A percentile compares a stretch with the other conserved stretches of the same genome.
phyloP scores from a whole-genome alignment of 768 basidiomycete species.

The Mycena sanguinolenta region DNA sequence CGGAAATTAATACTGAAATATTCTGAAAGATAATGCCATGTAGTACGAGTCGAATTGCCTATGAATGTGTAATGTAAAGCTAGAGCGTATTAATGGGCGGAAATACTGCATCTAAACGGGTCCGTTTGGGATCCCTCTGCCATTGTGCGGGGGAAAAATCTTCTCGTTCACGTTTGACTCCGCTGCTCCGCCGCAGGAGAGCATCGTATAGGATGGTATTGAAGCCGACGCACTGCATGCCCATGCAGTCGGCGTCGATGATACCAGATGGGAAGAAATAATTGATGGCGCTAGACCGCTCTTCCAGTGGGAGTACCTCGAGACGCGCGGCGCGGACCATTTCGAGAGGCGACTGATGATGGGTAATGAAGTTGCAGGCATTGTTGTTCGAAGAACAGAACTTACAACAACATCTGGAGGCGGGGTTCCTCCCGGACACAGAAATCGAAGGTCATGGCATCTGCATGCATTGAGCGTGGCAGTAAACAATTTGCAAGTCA shows the following conservation, averaged over 20 bases:
- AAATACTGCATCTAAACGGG: no score
- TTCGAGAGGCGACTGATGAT: neutral
- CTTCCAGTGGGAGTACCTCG: neutral
- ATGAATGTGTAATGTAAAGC: no score
- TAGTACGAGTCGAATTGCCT: no score
- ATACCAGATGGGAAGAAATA: neutral
- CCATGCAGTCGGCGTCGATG: slow-evolving; percentile 1
- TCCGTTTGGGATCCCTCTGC: no score
- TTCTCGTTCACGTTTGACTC: no score
- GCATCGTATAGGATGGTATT: neutral
- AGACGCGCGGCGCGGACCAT: neutral
- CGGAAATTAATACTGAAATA: no score
- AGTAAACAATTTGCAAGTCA: no score
- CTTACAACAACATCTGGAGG: neutral
- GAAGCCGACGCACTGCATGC: slow-evolving; percentile 11
- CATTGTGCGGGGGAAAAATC: no score
- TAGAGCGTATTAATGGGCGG: no score
- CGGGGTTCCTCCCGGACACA: slow-evolving; percentile 8
- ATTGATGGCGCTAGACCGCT: neutral
- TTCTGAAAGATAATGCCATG: no score
- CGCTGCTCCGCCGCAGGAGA: neutral
- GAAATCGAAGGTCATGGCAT: neutral
- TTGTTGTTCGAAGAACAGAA: neutral
- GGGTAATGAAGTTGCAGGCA: neutral
- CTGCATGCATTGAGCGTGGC: neutral